phyloP scores from a whole-genome alignment of 495 filamentous ascomycete genomes.

The Aspergillus bertholletiae region DNA sequence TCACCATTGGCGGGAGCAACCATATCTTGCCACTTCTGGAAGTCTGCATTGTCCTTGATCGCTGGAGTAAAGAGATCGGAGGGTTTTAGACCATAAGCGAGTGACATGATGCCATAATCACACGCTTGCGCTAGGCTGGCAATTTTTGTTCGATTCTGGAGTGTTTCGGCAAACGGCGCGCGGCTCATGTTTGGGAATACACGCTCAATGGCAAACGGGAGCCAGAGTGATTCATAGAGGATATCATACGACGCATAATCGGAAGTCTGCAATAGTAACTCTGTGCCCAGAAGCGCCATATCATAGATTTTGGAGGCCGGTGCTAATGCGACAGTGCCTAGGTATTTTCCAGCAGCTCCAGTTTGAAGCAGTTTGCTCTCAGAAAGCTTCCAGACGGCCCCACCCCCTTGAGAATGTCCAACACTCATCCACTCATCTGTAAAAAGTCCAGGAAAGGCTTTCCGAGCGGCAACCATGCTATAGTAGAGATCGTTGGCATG shows the following conservation, averaged over 20 bases:
- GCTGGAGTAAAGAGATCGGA: background rate
- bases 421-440: conserved; percentile 37
- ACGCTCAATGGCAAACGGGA: background rate
- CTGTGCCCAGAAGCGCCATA: background rate
- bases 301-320: conserved; percentile 24
- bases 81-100: background rate
- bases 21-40: conserved; percentile 2
- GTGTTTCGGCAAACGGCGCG: background rate
- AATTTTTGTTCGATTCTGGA: background rate
- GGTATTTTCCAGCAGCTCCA: conserved; percentile 30
- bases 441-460: conserved; percentile 32
- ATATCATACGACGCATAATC: conserved; percentile 1
- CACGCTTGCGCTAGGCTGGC: background rate
- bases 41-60: background rate
- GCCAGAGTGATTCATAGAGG: background rate
- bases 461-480: conserved; percentile 39
- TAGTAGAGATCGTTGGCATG: conserved; percentile 44
- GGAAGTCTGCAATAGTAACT: background rate
- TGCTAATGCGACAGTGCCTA: conserved; percentile 36
- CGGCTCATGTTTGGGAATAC: background rate
- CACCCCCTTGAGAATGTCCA: conserved; percentile 50
- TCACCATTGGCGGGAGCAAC: background rate
- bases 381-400: conserved; percentile 41
- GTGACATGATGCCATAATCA: background rate
- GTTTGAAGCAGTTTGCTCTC: conserved; percentile 26